Conservation (phyloP, 2,329 filamentous ascomycete species). For the Aspergillus uvarum region DNA sequence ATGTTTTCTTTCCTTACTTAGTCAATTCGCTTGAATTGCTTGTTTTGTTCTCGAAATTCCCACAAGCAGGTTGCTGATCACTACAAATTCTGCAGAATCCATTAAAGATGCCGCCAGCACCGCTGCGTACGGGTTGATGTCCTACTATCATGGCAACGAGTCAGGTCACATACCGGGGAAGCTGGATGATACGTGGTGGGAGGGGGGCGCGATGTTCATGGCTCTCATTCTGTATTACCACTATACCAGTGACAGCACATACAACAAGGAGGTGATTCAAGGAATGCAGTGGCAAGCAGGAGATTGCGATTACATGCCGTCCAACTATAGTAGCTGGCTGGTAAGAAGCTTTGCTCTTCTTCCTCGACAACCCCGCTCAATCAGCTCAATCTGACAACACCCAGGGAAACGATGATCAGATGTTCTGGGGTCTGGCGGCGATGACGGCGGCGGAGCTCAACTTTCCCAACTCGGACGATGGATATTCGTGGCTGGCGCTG, state of each 20-base stretch:
- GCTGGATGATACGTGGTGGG: constrained; percentile 75
- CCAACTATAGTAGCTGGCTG: constrained; percentile 34
- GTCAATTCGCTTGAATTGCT: no score
- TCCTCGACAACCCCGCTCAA: no score
- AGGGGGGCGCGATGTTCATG: constrained; percentile 58
- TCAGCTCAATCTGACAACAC: constrained; percentile 19
- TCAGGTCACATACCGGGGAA: constrained; percentile 53
- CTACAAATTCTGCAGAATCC: constrained; percentile 30
- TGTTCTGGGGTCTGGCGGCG: constrained; percentile 58
- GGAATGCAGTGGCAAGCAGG: constrained; percentile 42
- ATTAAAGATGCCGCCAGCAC: constrained; percentile 46
- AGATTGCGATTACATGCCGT: constrained; percentile 42
- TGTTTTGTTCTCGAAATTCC: no score
- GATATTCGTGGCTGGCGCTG: constrained; percentile 75
- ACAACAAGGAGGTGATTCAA: constrained; percentile 39
- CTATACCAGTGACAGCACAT: constrained; percentile 43
- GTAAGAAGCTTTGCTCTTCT: not conserved
- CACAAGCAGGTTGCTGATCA: not conserved
- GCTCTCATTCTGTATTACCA: constrained; percentile 45
- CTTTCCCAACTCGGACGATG: constrained; percentile 43
- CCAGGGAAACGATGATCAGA: constrained; percentile 59
- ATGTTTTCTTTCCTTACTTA: not conserved
- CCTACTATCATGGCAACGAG: constrained; percentile 54
- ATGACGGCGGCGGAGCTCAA: constrained; percentile 56
- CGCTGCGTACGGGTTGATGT: constrained; percentile 51